Percentiles rank a stretch among this genome's conserved stretches.
phyloP scores from a whole-genome alignment of 257 asterid species.

The Lantana camara region DNA sequence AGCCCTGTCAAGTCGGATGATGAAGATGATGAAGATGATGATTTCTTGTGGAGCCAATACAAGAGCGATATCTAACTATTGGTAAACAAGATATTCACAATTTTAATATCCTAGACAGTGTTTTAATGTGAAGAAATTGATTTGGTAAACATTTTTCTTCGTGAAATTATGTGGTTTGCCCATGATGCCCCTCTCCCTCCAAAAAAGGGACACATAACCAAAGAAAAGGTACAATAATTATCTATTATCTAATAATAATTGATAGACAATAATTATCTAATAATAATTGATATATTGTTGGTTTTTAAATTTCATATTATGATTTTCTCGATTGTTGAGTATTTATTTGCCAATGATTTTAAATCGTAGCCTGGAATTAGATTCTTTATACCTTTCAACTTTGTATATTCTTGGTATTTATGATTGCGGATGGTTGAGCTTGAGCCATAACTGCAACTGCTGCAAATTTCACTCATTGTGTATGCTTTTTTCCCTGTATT shows the following conservation, averaged over 20 bases:
- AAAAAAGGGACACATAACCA: too few species aligned
- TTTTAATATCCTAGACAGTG: background rate
- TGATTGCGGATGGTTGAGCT: background rate
- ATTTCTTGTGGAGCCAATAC: slow-evolving; percentile 48
- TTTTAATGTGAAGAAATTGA: background rate
- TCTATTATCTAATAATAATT: too few species aligned
- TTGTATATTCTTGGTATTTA: background rate
- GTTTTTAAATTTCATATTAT: too few species aligned
- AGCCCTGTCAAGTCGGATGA: slow-evolving; percentile 41
- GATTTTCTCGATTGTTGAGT: too few species aligned
- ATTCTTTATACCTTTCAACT: too few species aligned
- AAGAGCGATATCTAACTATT: slow-evolving; percentile 41
- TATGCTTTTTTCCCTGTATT: background rate
- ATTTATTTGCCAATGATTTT: too few species aligned
- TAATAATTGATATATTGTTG: too few species aligned
- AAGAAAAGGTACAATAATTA: too few species aligned
- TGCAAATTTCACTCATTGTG: background rate
- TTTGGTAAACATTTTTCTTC: background rate
- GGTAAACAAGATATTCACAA: background rate
- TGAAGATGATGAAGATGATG: slow-evolving; percentile 56
- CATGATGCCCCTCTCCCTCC: background rate
- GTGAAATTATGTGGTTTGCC: background rate
- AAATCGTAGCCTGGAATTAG: too few species aligned
- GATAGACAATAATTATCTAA: too few species aligned
- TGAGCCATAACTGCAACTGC: background rate